Evolutionary conservation across 116 monocot species (phyloP).

Genomic region (Dioscorea cayenensis): DNA sequence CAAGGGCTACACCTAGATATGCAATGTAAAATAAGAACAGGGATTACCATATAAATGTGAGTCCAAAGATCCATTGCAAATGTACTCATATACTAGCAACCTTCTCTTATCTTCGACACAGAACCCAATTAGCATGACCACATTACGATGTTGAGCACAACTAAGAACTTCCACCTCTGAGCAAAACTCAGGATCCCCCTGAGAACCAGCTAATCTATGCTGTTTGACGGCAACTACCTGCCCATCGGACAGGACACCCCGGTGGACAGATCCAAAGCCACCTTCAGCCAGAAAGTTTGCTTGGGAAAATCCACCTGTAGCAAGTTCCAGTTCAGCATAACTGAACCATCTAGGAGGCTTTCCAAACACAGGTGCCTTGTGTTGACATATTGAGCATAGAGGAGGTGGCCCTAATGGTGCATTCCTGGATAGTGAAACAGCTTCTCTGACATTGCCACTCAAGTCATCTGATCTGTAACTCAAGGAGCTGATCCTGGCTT

Average conservation of each 20-base stretch:
- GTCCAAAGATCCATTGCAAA: slow-evolving; percentile 90
- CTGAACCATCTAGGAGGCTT: slow-evolving; percentile 87
- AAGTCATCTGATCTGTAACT: slow-evolving; percentile 38
- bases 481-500: slow-evolving; percentile 21
- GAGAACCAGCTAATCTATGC: slow-evolving; percentile 79
- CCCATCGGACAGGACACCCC: slow-evolving; percentile 72
- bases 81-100: slow-evolving; percentile 84
- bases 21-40: background rate
- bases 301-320: slow-evolving; percentile 74
- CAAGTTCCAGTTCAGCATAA: slow-evolving; percentile 75
- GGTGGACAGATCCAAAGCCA: slow-evolving; percentile 86
- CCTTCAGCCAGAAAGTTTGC: slow-evolving; percentile 89
- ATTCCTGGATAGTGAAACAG: slow-evolving; percentile 38
- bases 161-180: slow-evolving; percentile 92
- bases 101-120: slow-evolving; percentile 69
- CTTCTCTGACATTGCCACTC: slow-evolving; percentile 54
- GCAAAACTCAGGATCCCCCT: slow-evolving; percentile 83
- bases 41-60: slow-evolving; percentile 78
- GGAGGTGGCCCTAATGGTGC: slow-evolving; percentile 72
- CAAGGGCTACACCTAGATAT: background rate
- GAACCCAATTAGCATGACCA: slow-evolving; percentile 83
- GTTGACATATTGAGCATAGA: slow-evolving; percentile 86
- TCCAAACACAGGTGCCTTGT: slow-evolving; percentile 83
- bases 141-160: slow-evolving; percentile 87
- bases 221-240: slow-evolving; percentile 86